Evolutionary conservation across 768 basidiomycete genomes (phyloP), one percentile per base, ranked within the genome.

Genomic region (Suillus sp.): DNA sequence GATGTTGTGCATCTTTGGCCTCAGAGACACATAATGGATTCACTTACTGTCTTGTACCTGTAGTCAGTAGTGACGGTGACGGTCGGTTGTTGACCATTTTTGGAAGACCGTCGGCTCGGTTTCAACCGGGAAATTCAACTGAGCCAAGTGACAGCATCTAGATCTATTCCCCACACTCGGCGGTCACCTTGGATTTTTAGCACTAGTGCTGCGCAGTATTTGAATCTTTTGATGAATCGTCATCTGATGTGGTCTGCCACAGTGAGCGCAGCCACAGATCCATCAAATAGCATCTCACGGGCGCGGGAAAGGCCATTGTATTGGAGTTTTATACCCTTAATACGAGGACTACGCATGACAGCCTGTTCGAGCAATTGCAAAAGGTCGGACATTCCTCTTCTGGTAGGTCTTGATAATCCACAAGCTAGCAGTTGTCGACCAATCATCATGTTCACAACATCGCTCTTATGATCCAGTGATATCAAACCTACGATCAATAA

Each of bases 171-270:
- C 48, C 48, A 30, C 25, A 48, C 47, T 27, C 45, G 22, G 22
- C 45, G 16, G 48, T 50, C 25, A 47, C 22, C 3, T 48, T 22
- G 14, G 14, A 14, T 8, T 25, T 14, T 48, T 16, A 8, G 47
- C 47, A 7, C 32, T 34, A 27, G 48, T 18, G 48, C 9, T 18
- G 48, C 16, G 30, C 48, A 18, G 48, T 16, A 18, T 18, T 18
- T 18, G 48, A 53, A 53, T 34, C 51, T n/a, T 53, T 53, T 53
- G 50, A 51, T 51, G 48, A n/a, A n/a, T 47, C 45, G 22, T 13
- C 22, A 5, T 47, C 22, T 22, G 47, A 27, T 48, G 14, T 30
- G 11, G 6, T 32, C 30, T 34, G 51, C 34, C 51, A 47, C 10
- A n/a, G 14, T 27, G 48, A 32, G 30, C 14, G 18, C 51, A 6